phyloP scores from a whole-genome alignment of 208 protist species.

The Phytomonas sp. region DNA sequence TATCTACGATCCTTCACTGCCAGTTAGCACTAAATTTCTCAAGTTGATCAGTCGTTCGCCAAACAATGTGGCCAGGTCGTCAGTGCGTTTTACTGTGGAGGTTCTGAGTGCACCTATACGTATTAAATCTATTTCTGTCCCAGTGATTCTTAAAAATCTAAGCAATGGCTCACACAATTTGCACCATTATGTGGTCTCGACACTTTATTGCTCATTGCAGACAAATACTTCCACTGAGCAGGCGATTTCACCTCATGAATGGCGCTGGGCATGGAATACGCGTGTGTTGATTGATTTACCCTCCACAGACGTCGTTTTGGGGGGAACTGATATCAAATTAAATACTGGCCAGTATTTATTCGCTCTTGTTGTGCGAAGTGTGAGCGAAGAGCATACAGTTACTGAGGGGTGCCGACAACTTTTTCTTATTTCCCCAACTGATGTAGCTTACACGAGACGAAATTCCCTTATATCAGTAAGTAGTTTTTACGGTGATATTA shows the following conservation, averaged over 20 bases:
- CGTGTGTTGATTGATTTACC: constrained; percentile 28
- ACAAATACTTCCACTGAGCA: not conserved
- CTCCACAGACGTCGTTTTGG: constrained; percentile 2
- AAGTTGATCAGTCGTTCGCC: constrained; percentile 11
- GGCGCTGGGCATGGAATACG: constrained; percentile 49
- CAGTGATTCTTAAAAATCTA: not conserved
- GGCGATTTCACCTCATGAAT: constrained; percentile 6
- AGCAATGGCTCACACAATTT: not conserved
- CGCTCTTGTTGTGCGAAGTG: constrained; percentile 2
- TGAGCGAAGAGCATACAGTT: not conserved
- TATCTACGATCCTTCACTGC: not conserved
- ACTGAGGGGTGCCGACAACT: constrained; percentile 12
- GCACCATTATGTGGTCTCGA: constrained; percentile 11
- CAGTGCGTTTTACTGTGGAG: constrained; percentile 16
- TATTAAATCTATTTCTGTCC: not conserved
- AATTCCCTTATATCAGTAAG: constrained; percentile 39
- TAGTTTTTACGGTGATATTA: constrained; percentile 47
- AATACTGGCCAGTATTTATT: constrained; percentile 11
- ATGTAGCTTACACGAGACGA: constrained; percentile 21
- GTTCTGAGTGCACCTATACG: constrained; percentile 13
- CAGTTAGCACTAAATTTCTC: not conserved
- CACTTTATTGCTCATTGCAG: constrained; percentile 1
- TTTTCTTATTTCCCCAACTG: constrained; percentile 20
- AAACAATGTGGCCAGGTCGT: constrained; percentile 1
- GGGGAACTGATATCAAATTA: constrained; percentile 6